phyloP scores from a whole-genome alignment of 495 filamentous ascomycete genomes.

The Arthonia radiata region DNA sequence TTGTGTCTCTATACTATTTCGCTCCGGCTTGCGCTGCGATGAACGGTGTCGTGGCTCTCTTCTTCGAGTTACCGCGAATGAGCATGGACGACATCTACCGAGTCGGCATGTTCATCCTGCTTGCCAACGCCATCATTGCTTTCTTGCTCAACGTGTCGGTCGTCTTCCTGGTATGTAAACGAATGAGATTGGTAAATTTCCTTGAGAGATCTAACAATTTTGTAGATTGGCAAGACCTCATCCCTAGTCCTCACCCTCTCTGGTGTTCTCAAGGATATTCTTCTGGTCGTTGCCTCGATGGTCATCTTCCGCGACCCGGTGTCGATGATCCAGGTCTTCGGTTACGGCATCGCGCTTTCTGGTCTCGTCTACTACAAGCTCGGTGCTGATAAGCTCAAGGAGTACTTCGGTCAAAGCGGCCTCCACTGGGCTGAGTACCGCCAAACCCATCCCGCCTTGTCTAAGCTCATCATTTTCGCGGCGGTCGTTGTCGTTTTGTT shows the following conservation, averaged over 20 bases:
- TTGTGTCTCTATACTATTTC: slow-evolving; percentile 92
- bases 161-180: slow-evolving; percentile 85
- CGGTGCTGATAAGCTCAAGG: slow-evolving; percentile 60
- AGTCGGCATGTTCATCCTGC: slow-evolving; percentile 48
- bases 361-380: slow-evolving; percentile 97
- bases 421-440: slow-evolving; percentile 76
- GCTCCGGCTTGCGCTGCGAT: slow-evolving; percentile 78
- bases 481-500: slow-evolving; percentile 36
- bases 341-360: slow-evolving; percentile 71
- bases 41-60: slow-evolving; percentile 56
- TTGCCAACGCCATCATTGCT: slow-evolving; percentile 60
- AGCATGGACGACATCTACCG: slow-evolving; percentile 45
- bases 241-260: slow-evolving; percentile 91
- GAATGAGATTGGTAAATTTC: slow-evolving; percentile 14
- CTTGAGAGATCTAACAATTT: slow-evolving; percentile 1
- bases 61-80: slow-evolving; percentile 51
- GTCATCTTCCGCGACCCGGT: slow-evolving; percentile 70
- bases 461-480: slow-evolving; percentile 49
- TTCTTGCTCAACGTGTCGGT: slow-evolving; percentile 84
- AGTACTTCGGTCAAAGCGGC: slow-evolving; percentile 40
- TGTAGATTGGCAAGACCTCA: slow-evolving; percentile 87
- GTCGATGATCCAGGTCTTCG: slow-evolving; percentile 66
- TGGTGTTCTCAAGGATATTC: slow-evolving; percentile 94
- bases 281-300: slow-evolving; percentile 77
- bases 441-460: slow-evolving; percentile 39